These are phyloP conservation scores for Sporobolus alterniflorus DNA, from an alignment of 202 grass and related monocot species.

Conservation along the genomic window DNA sequence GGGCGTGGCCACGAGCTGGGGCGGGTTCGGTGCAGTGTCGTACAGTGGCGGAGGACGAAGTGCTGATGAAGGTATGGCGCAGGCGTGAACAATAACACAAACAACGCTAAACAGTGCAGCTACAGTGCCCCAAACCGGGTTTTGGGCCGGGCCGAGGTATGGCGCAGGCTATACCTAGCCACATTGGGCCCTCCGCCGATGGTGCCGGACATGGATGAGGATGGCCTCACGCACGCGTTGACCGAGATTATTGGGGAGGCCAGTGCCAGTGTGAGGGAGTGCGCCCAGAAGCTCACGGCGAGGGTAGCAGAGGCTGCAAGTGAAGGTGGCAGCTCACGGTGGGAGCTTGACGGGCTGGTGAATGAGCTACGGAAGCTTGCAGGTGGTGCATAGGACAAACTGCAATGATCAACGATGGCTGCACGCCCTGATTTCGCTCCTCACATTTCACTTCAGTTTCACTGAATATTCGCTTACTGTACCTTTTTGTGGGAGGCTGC, in stretches of 20 bases:
- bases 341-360: constrained; percentile 28
- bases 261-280: constrained; percentile 17
- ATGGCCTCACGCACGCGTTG: constrained; percentile 22
- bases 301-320: not conserved
- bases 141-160: too few species aligned
- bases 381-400: not conserved
- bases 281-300: constrained; percentile 36
- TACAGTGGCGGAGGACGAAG: too few species aligned
- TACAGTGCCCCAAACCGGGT: too few species aligned
- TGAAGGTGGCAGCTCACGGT: constrained; percentile 36
- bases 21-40: constrained; percentile 3
- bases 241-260: constrained; percentile 11
- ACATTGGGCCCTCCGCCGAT: too few species aligned
- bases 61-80: too few species aligned
- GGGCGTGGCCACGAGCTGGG: constrained; percentile 21
- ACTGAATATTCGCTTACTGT: too few species aligned
- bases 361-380: constrained; percentile 37
- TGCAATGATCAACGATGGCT: not conserved
- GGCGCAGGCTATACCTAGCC: too few species aligned
- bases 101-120: too few species aligned
- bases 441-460: too few species aligned
- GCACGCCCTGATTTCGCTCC: not conserved
- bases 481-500: too few species aligned
- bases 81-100: too few species aligned
- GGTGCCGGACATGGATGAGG: constrained; percentile 19